These are phyloP conservation scores for Excoecaria agallocha DNA, from an alignment of 345 rosid species.

Conservation along the genomic window DNA sequence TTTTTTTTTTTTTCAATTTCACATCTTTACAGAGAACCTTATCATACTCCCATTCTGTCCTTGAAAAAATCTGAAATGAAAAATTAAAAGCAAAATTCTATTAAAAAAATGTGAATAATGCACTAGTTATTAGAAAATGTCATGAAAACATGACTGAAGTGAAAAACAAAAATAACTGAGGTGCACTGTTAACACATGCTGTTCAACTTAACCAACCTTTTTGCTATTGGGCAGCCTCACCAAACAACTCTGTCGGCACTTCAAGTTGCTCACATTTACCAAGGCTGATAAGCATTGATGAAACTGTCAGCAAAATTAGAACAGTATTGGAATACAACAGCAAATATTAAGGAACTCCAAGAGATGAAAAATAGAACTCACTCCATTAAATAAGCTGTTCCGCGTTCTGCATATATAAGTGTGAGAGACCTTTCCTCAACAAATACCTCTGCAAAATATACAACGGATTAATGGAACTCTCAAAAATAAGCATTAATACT, in stretches of 20 bases:
- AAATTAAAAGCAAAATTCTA: background rate
- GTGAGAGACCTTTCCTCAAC: constrained; percentile 79
- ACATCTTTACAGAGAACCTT: background rate
- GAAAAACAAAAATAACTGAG: background rate
- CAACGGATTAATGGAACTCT: constrained; percentile 5
- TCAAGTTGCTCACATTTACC: constrained; percentile 82
- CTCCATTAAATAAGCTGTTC: constrained; percentile 74
- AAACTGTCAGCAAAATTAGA: background rate
- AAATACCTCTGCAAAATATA: constrained; percentile 59
- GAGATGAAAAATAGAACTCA: constrained; percentile 37
- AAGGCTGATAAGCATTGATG: constrained; percentile 44
- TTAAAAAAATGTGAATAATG: background rate
- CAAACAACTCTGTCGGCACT: constrained; percentile 70
- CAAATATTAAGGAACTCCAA: background rate
- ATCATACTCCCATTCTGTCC: background rate
- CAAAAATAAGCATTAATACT: background rate
- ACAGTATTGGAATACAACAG: background rate
- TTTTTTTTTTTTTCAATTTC: background rate
- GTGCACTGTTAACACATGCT: background rate
- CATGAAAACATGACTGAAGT: background rate
- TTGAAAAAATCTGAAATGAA: background rate
- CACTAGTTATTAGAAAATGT: background rate
- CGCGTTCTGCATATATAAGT: constrained; percentile 67
- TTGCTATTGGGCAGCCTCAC: constrained; percentile 67
- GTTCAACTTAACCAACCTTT: constrained; percentile 52